A percentile compares a stretch with the other conserved stretches of the same genome.
These are phyloP conservation scores for Dryas octopetala DNA, from an alignment of 306 rosid species.

Conservation along the genomic window DNA sequence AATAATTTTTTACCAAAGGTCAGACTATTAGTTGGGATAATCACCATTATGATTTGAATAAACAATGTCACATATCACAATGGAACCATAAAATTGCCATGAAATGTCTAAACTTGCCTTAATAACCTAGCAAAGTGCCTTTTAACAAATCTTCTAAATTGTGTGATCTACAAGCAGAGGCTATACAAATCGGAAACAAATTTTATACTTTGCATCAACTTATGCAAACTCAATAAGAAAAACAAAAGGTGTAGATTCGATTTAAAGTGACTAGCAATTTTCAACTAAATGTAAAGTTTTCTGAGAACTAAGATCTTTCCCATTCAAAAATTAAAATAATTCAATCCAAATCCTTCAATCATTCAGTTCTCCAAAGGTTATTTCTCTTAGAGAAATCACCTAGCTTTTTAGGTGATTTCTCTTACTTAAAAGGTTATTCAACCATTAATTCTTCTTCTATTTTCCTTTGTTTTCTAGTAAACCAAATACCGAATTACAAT, in stretches of 20 bases:
- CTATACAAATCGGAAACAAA: neutral
- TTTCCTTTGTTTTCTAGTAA: neutral
- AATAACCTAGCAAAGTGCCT: neutral
- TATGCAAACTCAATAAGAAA: neutral
- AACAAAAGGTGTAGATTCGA: neutral
- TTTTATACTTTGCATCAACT: neutral
- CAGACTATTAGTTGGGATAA: too few species aligned
- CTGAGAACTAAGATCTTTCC: neutral
- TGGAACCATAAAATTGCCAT: neutral
- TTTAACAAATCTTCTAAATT: neutral
- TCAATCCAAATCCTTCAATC: neutral
- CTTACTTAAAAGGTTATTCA: neutral
- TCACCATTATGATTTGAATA: neutral
- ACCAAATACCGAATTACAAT: neutral
- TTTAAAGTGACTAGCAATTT: neutral
- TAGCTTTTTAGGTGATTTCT: too few species aligned
- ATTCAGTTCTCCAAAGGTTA: neutral
- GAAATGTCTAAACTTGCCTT: neutral
- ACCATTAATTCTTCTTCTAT: neutral
- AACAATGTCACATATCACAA: neutral
- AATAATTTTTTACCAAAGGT: too few species aligned
- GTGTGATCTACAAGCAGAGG: constrained; percentile 4
- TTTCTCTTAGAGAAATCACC: too few species aligned
- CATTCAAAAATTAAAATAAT: neutral
- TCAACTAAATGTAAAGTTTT: neutral